These are phyloP conservation scores for Podaxis sp. DNA, from an alignment of 768 basidiomycete genomes.

Conservation along the genomic window DNA sequence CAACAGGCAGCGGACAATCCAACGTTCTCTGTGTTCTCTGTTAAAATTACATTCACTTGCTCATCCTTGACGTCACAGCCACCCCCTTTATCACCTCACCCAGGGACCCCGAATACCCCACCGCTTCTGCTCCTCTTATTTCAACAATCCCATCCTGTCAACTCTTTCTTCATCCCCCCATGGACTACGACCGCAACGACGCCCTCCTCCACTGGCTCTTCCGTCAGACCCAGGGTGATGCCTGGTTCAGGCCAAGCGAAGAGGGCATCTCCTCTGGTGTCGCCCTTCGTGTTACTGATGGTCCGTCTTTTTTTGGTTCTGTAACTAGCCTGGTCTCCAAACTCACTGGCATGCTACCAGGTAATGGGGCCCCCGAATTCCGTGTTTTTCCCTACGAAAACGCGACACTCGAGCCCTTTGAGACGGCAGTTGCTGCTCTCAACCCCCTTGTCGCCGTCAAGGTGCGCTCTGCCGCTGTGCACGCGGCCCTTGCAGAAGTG, in stretches of 20 bases:
- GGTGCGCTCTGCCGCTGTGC: slow-evolving; percentile 72
- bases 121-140: slow-evolving; percentile 1
- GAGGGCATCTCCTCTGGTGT: slow-evolving; percentile 74
- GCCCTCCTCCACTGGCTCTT: slow-evolving; percentile 81
- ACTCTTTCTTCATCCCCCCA: slow-evolving; percentile 21
- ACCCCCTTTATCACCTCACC: background rate
- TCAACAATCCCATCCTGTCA: slow-evolving; percentile 4
- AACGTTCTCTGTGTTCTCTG: background rate
- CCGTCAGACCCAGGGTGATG: slow-evolving; percentile 75
- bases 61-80: slow-evolving; percentile 5
- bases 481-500: slow-evolving; percentile 72
- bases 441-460: slow-evolving; percentile 86
- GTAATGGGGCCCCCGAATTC: slow-evolving; percentile 42
- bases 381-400: slow-evolving; percentile 87
- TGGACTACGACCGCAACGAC: slow-evolving; percentile 81
- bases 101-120: background rate
- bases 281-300: slow-evolving; percentile 51
- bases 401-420: slow-evolving; percentile 68
- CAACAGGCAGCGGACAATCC: background rate
- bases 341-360: background rate
- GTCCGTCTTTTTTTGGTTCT: slow-evolving; percentile 13
- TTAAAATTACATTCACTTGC: background rate
- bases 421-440: slow-evolving; percentile 63
- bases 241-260: slow-evolving; percentile 80
- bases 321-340: background rate